These are phyloP conservation scores for Yamadazyma kanchanaburiensis DNA, from an alignment of 1,139 yeast genomes.

Conservation along the genomic window DNA sequence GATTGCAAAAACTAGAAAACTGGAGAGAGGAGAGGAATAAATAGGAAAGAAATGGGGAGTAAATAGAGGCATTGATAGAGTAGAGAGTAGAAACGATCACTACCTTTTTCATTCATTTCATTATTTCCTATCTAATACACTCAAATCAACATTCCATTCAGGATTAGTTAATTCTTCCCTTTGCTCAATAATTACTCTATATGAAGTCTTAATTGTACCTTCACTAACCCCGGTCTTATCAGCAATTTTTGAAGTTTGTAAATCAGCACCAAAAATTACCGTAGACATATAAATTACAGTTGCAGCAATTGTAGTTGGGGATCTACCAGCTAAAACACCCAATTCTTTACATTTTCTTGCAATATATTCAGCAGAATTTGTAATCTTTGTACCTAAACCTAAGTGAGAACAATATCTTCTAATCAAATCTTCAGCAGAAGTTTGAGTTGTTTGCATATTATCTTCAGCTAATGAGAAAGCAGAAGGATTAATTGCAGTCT, in stretches of 20 bases:
- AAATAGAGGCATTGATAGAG: too few relatives aligned
- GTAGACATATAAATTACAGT: slow-evolving; percentile 96
- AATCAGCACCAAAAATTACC: slow-evolving; percentile 67
- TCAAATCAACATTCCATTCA: too few relatives aligned
- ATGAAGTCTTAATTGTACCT: slow-evolving; percentile 93
- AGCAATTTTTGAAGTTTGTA: slow-evolving; percentile 75
- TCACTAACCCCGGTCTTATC: slow-evolving; percentile 98
- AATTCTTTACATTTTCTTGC: slow-evolving; percentile 87
- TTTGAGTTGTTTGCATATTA: slow-evolving; percentile 78
- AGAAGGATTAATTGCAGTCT: slow-evolving; percentile 47
- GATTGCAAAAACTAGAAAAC: too few relatives aligned
- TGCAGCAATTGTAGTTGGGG: slow-evolving; percentile 97
- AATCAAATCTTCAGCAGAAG: slow-evolving; percentile 90
- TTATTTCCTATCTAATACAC: too few relatives aligned
- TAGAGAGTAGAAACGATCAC: too few relatives aligned
- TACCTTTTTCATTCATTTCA: too few relatives aligned
- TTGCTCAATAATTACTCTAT: slow-evolving; percentile 76
- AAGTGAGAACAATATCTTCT: slow-evolving; percentile 95
- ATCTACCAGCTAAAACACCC: slow-evolving; percentile 94
- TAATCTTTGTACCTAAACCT: slow-evolving; percentile 80
- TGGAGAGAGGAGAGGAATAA: too few relatives aligned
- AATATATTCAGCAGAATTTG: slow-evolving; percentile 91
- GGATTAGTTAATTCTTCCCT: slow-evolving; percentile 75
- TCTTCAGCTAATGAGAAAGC: slow-evolving; percentile 39
- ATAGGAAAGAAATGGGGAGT: too few relatives aligned